Evolutionary conservation across 805 yeast species (phyloP), one percentile per base, ranked within the genome.

Genomic region (Yarrowia phangngaensis): DNA sequence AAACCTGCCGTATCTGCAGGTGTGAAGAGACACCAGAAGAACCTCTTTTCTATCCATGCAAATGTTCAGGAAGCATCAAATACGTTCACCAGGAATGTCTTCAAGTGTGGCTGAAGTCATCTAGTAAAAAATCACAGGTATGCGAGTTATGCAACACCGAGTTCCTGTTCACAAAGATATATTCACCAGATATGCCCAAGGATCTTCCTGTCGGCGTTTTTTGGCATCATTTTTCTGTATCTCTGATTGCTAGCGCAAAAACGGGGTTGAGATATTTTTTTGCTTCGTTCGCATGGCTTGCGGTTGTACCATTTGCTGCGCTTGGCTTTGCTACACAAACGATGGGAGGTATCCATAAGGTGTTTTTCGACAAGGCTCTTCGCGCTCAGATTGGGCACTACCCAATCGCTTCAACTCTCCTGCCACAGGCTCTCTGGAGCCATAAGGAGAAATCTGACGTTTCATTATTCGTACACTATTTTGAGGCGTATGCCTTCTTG

Each of bases 61-160:
- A 78, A 59, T 92, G 98, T 66, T 73, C 87, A 47, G 99, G 99
- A 1, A 83, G 95, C 11, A 94, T 92, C 63, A 83, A 82, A 62
- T 89, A 80, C 59, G 85, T 92, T 48, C 99, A 92, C 64, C 95
- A 90, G 64, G 94, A 83, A 50, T 92, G 99, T 64, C 66, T 90
- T 35, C 68, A 79, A 58, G 92, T 86, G 59, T 90, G 98, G 98
- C 74, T 92, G 30, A 71, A 73, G 43, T 88, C 79, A 60, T 71
- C 84, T 14, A 70, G 75, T 45, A 78, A 80, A 52, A 73, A 73
- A 24, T 71, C 80, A 9, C 71, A 75, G 28, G 32, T 26, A 4
- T 92, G 97, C 72, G 97, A 90, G 63, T 84, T 92, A 30, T 92
- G 97, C 64, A 82, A 87, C 58, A 70, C 83, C 26, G 76, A 79